Conservation (phyloP, 148 eudicot genomes). For the Mesembryanthemum crystallinum region DNA sequence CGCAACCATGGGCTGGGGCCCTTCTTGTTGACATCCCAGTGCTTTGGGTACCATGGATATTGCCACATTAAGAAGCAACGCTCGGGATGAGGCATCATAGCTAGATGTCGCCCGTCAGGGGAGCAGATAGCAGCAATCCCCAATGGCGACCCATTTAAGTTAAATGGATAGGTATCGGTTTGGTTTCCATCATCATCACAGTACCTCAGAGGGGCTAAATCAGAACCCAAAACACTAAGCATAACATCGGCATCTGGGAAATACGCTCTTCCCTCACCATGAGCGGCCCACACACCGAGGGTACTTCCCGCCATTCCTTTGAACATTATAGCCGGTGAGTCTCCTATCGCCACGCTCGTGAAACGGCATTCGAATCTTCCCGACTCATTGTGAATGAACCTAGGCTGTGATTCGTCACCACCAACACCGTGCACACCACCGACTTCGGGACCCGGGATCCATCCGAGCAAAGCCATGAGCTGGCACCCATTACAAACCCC, state of each 20-base stretch:
- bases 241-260: conserved; percentile 62
- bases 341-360: conserved; percentile 69
- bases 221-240: conserved; percentile 36
- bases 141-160: conserved; percentile 80
- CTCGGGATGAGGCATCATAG: conserved; percentile 98
- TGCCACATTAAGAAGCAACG: conserved; percentile 98
- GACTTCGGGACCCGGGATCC: conserved; percentile 87
- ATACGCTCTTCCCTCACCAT: conserved; percentile 92
- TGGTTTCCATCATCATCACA: conserved; percentile 79
- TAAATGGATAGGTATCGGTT: conserved; percentile 78
- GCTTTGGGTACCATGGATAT: conserved; percentile 86
- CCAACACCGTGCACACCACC: conserved; percentile 63
- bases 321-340: conserved; percentile 81
- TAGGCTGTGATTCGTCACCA: conserved; percentile 81
- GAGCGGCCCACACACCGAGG: conserved; percentile 94
- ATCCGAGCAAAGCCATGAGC: conserved; percentile 95
- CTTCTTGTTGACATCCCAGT: conserved; percentile 74
- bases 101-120: conserved; percentile 89
- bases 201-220: conserved; percentile 73
- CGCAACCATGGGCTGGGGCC: conserved; percentile 91
- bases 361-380: conserved; percentile 91
- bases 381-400: conserved; percentile 85
- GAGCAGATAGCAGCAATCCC: conserved; percentile 93
- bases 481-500: conserved; percentile 97
- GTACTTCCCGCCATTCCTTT: conserved; percentile 87